Base-by-base conservation (phyloP, 257 asterid species). In the Solanum pimpinellifolium region DNA sequence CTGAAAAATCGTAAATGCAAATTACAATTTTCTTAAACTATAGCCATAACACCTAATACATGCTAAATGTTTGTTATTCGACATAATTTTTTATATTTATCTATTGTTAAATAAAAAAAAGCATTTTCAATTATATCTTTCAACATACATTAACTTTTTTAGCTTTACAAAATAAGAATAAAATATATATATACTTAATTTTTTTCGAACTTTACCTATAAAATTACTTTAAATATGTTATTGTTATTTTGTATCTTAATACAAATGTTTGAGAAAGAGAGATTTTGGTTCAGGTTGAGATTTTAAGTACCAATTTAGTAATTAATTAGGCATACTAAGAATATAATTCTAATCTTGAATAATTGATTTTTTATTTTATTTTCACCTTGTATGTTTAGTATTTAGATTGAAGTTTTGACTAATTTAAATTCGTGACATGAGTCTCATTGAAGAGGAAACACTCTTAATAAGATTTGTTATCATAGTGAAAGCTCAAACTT, bases 181-280 rank as follows among this genome's bases (percentile, higher is more conserved):
- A 25, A 11, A 11, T 65, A 11, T 65, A 5, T 11, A 15, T 65
- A 12, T 4, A 65, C 1, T 65, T 5, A 11, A n/a, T 6, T 11
- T 2, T 65, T 11, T 21, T 0, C 1, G 12, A 65, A 11, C 1
- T 25, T 65, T 1, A 65, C 0, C 2, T 5, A 11, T 11, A 1
- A 65, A 3, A 25, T 25, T 65, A 11, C 1, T 1, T 65, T 25
- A 65, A 0, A 65, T 65, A 65, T 65, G 1, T 25, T 25, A 65
- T 27, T 13, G 1, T 68, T 68, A 2, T 68, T 65, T 25, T 27
- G 5, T 25, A 68, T 68, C 21, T 14, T 68, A 13, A 68, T 14
- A 66, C 74, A 66, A 66, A 27, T 66, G 9, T 27, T 27, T 2
- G 74, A 2, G 18, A 66, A 35, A 27, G 74, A 27, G 74, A 66